Evolutionary conservation across 148 eudicot genomes (phyloP), one percentile per base, ranked within the genome.

Genomic region (Vaccinium macrocarpon): DNA sequence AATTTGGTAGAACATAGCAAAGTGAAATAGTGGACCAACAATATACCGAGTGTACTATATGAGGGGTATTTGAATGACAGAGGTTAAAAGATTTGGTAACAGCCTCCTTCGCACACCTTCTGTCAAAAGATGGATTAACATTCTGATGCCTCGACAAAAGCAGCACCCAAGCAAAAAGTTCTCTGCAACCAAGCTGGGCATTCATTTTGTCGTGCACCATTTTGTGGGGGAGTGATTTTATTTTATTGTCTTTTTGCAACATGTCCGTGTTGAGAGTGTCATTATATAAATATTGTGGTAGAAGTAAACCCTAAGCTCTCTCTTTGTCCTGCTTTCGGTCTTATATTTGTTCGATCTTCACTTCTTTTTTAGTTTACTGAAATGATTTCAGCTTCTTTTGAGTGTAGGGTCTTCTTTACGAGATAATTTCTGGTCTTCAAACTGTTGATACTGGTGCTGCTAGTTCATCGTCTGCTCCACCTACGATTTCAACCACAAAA

Each of bases 401-500:
- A 38, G 15, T 73, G 42, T 84, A 91, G 98, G 88, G 84, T 79
- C 87, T 93, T 73, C 78, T 93, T 55, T 92, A 93, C 80, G 96
- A 94, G 87, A 93, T 94, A 86, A 92, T 94, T 70, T 81, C 93
- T 82, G 91, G 94, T 86, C 87, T 92, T 82, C 91, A 59, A 84
- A 86, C 87, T 74, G 87, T 85, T 42, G 87, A 91, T 81, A 86
- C 87, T 81, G 93, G 88, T 64, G 90, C 86, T 53, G 91, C 93
- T 86, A 93, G 98, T 83, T 92, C 96, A 19, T 93, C 95, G 56
- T 92, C 95, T 83, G 90, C 88, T 68, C 88, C 90, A 32, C 88
- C 84, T 49, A 62, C 86, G 55, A 51, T 89, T 86, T 86, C 90
- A 86, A 84, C 88, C 27, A 52, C 90, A 32, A 88, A 92, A 80